phyloP scores from a whole-genome alignment of 2,329 filamentous ascomycete genomes.

The Nothomitra cinnamomea region DNA sequence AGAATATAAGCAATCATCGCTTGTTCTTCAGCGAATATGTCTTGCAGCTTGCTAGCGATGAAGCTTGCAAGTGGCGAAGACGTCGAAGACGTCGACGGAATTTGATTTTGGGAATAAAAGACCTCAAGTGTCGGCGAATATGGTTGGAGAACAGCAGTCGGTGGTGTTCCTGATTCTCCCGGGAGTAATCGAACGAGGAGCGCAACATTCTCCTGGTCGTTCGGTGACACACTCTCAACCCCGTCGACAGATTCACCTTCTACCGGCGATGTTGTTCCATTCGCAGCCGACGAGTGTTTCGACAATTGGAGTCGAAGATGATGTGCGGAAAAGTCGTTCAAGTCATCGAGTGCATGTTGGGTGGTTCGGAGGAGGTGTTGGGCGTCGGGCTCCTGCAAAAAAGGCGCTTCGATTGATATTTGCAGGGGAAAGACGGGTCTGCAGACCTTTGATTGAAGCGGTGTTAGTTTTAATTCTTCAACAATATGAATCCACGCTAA shows the following conservation, averaged over 20 bases:
- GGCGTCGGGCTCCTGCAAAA: slow-evolving; percentile 48
- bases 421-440: slow-evolving; percentile 74
- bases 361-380: slow-evolving; percentile 62
- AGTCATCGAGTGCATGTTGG: slow-evolving; percentile 70
- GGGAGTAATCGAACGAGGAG: slow-evolving; percentile 55
- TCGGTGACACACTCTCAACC: neutral
- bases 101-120: slow-evolving; percentile 53
- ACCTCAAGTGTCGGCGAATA: slow-evolving; percentile 60
- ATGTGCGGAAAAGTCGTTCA: slow-evolving; percentile 73
- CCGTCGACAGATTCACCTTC: neutral
- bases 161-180: slow-evolving; percentile 33
- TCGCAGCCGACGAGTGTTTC: slow-evolving; percentile 10
- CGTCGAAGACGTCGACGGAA: slow-evolving; percentile 48
- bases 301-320: slow-evolving; percentile 57
- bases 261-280: neutral
- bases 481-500: neutral
- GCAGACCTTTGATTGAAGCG: slow-evolving; percentile 44
- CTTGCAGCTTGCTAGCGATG: slow-evolving; percentile 60
- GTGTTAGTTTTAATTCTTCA: neutral
- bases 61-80: slow-evolving; percentile 61
- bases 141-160: slow-evolving; percentile 46
- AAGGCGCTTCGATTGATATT: slow-evolving; percentile 57
- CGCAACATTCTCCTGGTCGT: slow-evolving; percentile 30
- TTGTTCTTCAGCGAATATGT: slow-evolving; percentile 75
- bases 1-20: slow-evolving; percentile 64